phyloP scores from a whole-genome alignment of 2,329 filamentous ascomycete genomes.

The Alternaria longipes region DNA sequence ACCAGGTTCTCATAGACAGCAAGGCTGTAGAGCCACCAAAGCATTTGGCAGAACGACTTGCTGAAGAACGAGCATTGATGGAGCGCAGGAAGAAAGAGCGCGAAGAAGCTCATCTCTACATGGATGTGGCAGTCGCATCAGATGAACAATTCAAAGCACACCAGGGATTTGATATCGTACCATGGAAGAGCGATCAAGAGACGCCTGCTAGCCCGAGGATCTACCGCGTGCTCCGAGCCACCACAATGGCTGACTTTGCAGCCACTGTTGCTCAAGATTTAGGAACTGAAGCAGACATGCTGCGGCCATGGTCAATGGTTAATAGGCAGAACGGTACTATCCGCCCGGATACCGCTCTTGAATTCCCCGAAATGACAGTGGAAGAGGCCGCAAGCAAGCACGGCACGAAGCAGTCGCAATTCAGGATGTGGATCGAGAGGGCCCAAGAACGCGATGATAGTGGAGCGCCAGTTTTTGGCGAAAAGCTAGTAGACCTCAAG shows the following conservation, averaged over 20 bases:
- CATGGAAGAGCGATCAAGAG: constrained; percentile 65
- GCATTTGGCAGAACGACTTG: constrained; percentile 80
- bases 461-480: constrained; percentile 77
- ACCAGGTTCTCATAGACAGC: constrained; percentile 80
- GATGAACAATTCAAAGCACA: constrained; percentile 82
- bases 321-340: constrained; percentile 98
- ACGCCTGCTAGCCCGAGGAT: constrained; percentile 72
- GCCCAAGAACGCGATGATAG: constrained; percentile 74
- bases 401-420: constrained; percentile 71
- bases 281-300: constrained; percentile 70
- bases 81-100: constrained; percentile 86
- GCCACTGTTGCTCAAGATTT: constrained; percentile 75
- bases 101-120: constrained; percentile 93
- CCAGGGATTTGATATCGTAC: constrained; percentile 80
- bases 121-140: constrained; percentile 82
- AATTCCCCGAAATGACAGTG: constrained; percentile 74
- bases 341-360: constrained; percentile 86
- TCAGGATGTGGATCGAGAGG: constrained; percentile 85
- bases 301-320: constrained; percentile 96
- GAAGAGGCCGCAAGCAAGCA: constrained; percentile 73
- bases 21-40: constrained; percentile 79
- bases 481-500: constrained; percentile 64
- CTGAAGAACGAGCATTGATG: constrained; percentile 79
- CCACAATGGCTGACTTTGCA: constrained; percentile 79
- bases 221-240: constrained; percentile 78